A percentile compares a stretch with the other conserved stretches of the same genome.
These are phyloP conservation scores for Clonostachys chloroleuca DNA, from an alignment of 2,329 filamentous ascomycete genomes.

Conservation along the genomic window DNA sequence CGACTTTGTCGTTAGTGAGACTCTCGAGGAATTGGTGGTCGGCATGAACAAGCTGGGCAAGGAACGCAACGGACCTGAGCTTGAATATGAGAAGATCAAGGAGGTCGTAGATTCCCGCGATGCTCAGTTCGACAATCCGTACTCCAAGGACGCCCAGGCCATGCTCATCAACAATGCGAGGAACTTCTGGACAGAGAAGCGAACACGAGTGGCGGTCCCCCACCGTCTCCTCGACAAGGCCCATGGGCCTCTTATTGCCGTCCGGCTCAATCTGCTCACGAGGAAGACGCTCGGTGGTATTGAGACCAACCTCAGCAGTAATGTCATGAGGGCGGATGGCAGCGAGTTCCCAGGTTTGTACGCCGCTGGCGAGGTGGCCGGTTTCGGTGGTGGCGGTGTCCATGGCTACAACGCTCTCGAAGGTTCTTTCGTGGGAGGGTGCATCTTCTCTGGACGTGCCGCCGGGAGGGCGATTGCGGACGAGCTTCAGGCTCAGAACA, in stretches of 20 bases:
- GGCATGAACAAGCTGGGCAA: conserved; percentile 55
- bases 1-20: conserved; percentile 56
- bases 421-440: conserved; percentile 58
- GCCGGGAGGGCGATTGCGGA: conserved; percentile 51
- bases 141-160: conserved; percentile 55
- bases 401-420: conserved; percentile 60
- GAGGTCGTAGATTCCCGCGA: conserved; percentile 48
- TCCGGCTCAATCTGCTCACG: conserved; percentile 56
- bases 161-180: conserved; percentile 57
- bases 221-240: conserved; percentile 48
- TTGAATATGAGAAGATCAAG: conserved; percentile 38
- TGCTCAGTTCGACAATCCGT: conserved; percentile 49
- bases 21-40: conserved; percentile 46
- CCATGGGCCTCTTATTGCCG: conserved; percentile 56
- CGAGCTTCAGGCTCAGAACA: conserved; percentile 21
- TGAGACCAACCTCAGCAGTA: conserved; percentile 53
- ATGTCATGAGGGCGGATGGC: conserved; percentile 47
- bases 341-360: conserved; percentile 48
- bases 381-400: conserved; percentile 58
- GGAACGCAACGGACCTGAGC: conserved; percentile 36
- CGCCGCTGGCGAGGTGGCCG: conserved; percentile 55
- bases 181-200: conserved; percentile 48
- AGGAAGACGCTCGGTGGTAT: conserved; percentile 57
- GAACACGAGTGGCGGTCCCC: conserved; percentile 45
- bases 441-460: conserved; percentile 56